phyloP scores from a whole-genome alignment of 495 filamentous ascomycete species.

The Aspergillus diversus region DNA sequence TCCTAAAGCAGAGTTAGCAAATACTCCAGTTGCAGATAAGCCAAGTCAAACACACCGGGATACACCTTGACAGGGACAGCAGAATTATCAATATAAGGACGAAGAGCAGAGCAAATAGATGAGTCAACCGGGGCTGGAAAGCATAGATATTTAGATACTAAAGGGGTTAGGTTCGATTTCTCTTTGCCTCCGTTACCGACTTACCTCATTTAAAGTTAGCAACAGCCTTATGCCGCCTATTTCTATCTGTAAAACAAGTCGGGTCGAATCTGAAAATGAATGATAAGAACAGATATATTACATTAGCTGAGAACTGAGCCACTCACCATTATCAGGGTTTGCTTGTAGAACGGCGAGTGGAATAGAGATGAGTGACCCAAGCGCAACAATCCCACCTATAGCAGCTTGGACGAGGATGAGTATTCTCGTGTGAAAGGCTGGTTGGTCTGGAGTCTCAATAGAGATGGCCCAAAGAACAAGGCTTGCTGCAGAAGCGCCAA shows the following conservation, averaged over 20 bases:
- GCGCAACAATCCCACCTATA: conserved; percentile 1
- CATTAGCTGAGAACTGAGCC: background rate
- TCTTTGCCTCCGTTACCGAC: background rate
- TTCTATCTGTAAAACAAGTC: background rate
- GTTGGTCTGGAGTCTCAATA: background rate
- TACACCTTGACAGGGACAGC: background rate
- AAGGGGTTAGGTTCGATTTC: background rate
- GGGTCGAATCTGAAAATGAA: conserved; percentile 5
- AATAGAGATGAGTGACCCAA: conserved; percentile 3
- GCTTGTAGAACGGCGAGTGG: too few relatives aligned
- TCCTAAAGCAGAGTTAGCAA: background rate
- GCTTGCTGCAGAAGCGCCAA: conserved; percentile 2
- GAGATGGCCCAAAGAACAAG: conserved; percentile 2
- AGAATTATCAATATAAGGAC: background rate
- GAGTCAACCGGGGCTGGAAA: background rate
- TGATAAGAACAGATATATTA: background rate
- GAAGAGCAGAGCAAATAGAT: background rate
- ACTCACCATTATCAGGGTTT: conserved; percentile 6
- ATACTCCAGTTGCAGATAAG: background rate
- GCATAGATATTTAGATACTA: conserved; percentile 3
- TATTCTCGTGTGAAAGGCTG: background rate
- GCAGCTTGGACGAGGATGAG: background rate
- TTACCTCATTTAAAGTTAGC: conserved; percentile 2
- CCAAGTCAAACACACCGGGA: background rate
- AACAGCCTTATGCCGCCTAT: conserved; percentile 2